These are phyloP conservation scores for Beauveria sp. DNA, from an alignment of 2,329 filamentous ascomycete genomes.

Conservation along the genomic window DNA sequence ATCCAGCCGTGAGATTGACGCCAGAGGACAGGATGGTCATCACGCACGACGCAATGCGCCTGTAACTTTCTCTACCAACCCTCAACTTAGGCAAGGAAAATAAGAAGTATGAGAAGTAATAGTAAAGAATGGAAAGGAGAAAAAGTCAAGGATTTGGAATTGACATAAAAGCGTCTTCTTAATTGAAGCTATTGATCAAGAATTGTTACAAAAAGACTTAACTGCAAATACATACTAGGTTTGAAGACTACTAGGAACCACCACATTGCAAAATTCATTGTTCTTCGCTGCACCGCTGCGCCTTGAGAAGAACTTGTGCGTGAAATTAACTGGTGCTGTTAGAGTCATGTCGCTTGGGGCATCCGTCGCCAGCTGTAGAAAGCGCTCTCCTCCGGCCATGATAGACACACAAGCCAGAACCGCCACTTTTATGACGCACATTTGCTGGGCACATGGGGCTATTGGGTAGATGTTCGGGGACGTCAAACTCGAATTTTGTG, in stretches of 20 bases:
- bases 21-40: no score
- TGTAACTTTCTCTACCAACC: no score
- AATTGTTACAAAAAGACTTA: neutral
- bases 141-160: no score
- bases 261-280: neutral
- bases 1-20: no score
- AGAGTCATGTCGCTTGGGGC: constrained; percentile 19
- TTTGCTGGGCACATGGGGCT: constrained; percentile 47
- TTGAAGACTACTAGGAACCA: neutral
- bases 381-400: constrained; percentile 31
- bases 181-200: no score
- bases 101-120: no score
- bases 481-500: constrained; percentile 36
- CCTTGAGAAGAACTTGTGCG: no score
- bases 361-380: constrained; percentile 15
- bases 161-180: no score
- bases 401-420: constrained; percentile 43
- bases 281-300: neutral
- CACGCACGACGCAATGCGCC: no score
- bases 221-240: neutral
- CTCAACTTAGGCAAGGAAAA: no score
- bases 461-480: constrained; percentile 43
- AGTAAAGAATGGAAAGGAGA: no score
- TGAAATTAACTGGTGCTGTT: neutral
- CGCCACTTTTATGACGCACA: constrained; percentile 33